Conservation (phyloP, 2,329 filamentous ascomycete species). For the Claviceps capensis region DNA sequence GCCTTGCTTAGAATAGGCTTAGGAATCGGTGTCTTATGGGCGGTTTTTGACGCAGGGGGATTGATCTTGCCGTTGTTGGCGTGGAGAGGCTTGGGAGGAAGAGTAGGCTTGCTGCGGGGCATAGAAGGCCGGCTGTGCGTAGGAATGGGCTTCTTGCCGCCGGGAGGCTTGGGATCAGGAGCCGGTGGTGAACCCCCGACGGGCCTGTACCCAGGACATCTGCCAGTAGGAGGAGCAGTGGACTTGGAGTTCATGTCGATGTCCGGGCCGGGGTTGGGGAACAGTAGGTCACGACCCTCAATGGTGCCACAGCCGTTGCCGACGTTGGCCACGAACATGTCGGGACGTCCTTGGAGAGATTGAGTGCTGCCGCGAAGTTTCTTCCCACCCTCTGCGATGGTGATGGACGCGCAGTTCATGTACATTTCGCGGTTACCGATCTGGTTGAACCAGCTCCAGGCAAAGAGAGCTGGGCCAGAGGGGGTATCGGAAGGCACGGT, state of each 20-base stretch:
- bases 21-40: not conserved
- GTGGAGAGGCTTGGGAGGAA: not conserved
- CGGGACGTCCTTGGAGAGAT: slow-evolving; percentile 44
- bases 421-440: slow-evolving; percentile 74
- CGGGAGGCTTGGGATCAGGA: not conserved
- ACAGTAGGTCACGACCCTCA: slow-evolving; percentile 44
- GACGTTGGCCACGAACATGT: slow-evolving; percentile 61
- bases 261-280: slow-evolving; percentile 50
- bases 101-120: not conserved
- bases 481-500: slow-evolving; percentile 50
- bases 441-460: slow-evolving; percentile 69
- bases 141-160: not conserved
- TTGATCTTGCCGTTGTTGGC: not conserved
- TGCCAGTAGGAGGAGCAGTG: slow-evolving; percentile 23
- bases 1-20: not conserved
- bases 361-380: slow-evolving; percentile 14
- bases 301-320: slow-evolving; percentile 43
- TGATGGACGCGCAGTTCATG: slow-evolving; percentile 69
- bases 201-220: slow-evolving; percentile 11
- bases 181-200: not conserved
- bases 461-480: slow-evolving; percentile 48
- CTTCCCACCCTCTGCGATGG: slow-evolving; percentile 31
- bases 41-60: not conserved
- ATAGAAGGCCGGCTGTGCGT: not conserved
- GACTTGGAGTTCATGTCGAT: slow-evolving; percentile 27